Evolutionary conservation across 352 stramenopile species (phyloP).

Genomic region (Thalassiosira sp.): DNA sequence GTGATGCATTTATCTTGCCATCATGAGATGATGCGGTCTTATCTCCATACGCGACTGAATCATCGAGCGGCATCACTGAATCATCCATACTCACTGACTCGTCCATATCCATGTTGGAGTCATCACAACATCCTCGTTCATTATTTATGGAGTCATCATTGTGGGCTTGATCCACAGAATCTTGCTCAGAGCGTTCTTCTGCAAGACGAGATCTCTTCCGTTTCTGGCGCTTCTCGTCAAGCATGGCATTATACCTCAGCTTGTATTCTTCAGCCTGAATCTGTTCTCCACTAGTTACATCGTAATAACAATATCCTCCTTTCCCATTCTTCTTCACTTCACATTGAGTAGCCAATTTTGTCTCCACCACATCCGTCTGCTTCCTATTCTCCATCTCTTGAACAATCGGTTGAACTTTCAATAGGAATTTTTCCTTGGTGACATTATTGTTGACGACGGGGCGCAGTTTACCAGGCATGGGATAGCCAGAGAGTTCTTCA

Average conservation of each 20-base stretch:
- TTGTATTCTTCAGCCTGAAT: slow-evolving; percentile 30
- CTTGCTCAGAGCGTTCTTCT: background rate
- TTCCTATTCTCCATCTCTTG: slow-evolving; percentile 40
- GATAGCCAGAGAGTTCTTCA: slow-evolving; percentile 27
- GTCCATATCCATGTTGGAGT: slow-evolving; percentile 50
- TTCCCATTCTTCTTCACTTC: slow-evolving; percentile 17
- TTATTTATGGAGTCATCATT: too few species aligned
- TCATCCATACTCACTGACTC: slow-evolving; percentile 32
- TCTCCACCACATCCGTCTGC: slow-evolving; percentile 15
- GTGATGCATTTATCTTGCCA: background rate
- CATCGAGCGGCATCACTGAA: slow-evolving; percentile 24
- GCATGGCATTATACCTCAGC: slow-evolving; percentile 27
- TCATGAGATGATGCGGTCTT: too few species aligned
- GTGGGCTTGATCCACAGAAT: background rate
- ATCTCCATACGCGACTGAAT: slow-evolving; percentile 6
- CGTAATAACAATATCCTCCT: slow-evolving; percentile 32
- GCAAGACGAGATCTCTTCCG: background rate
- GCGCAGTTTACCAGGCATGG: slow-evolving; percentile 8
- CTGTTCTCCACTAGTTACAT: slow-evolving; percentile 15
- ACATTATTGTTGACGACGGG: background rate
- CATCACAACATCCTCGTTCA: slow-evolving; percentile 18
- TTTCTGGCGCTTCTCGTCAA: slow-evolving; percentile 12
- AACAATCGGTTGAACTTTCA: slow-evolving; percentile 35
- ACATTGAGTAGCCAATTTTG: slow-evolving; percentile 23
- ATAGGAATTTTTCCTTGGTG: slow-evolving; percentile 26